Evolutionary conservation across 192 early-diverging fungal species (phyloP), one percentile per base, ranked within the genome.

Genomic region (Entophlyctis helioformis): DNA sequence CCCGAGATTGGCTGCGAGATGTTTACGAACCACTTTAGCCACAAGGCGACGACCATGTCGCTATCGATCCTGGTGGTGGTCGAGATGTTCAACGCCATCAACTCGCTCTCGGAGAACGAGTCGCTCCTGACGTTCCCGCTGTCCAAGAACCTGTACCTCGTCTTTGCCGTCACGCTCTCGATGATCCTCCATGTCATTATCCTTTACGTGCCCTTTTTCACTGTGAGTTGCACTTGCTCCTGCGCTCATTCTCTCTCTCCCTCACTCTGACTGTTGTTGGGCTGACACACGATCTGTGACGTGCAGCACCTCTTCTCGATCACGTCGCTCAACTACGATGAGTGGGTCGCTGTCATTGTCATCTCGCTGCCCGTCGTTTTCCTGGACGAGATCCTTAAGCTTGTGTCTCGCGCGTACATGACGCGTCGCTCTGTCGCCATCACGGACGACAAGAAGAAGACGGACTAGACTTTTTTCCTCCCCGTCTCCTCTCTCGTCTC

Each of bases 31-130:
- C 47, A 54, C 11, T 70, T 85, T 64, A 72, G 89, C 12, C 71
- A 79, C 41, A 78, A 82, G 56, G 96, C 96, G 20, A 94, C 93
- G 26, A 94, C 96, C 27, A 85, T 96, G 66, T 89, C 87, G 38
- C 71, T 98, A 41, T 91, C 90, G 21, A 86, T 98, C 50, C 60
- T 98, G 38, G 93, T 96, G 13, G 84, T 85, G 23, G 94, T 98
- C 54, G 93, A 98, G 61, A 96, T 98, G 96, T 84, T 96, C 56
- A 96, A 98, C 61, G 92, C 96, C 39, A 89, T 96, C 67, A 96
- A 96, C 69, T 83, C 79, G 62, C 69, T 96, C 40, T 90, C 86
- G 15, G 96, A 96, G 71, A 95, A 98, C 62, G 90, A 91, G 47
- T 86, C 83, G 23, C 62, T 98, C 51, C 61, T 96, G 23, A 85